These are phyloP conservation scores for Pseudoneurospora amorphoporcata DNA, from an alignment of 495 filamentous ascomycete genomes.

Conservation along the genomic window DNA sequence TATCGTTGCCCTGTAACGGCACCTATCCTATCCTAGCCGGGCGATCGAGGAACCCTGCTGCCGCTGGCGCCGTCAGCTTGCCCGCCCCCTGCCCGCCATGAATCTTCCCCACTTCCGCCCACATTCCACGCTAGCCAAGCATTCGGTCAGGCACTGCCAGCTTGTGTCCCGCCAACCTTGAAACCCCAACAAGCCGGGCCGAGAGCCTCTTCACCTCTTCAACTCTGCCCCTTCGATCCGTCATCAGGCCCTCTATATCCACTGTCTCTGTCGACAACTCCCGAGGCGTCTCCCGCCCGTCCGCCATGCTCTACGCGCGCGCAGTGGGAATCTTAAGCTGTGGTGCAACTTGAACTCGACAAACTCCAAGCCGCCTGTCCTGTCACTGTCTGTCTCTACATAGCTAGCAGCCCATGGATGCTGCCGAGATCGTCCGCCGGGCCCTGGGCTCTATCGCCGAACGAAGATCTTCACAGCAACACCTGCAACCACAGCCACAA, in stretches of 20 bases:
- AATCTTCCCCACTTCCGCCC: background rate
- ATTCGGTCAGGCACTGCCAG: background rate
- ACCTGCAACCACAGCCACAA: background rate
- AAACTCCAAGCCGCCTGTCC: background rate
- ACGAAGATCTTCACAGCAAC: background rate
- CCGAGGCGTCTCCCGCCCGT: background rate
- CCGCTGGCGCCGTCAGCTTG: background rate
- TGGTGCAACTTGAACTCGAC: background rate
- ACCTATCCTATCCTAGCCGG: background rate
- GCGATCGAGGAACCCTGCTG: background rate
- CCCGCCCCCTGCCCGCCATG: background rate
- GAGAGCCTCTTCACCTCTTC: background rate
- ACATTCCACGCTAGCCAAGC: background rate
- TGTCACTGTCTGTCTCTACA: background rate
- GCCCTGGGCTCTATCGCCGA: constrained; percentile 31
- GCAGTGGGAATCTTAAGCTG: background rate
- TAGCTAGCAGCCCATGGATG: constrained; percentile 32
- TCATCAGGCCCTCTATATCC: background rate
- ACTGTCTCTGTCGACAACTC: background rate
- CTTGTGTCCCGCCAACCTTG: too few species aligned
- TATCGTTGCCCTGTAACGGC: background rate
- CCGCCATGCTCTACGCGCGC: background rate
- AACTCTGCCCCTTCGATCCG: background rate
- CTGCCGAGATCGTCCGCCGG: constrained; percentile 38
- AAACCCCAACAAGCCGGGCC: background rate